phyloP scores from a whole-genome alignment of 768 basidiomycete species.

The Termitomyces sp. region DNA sequence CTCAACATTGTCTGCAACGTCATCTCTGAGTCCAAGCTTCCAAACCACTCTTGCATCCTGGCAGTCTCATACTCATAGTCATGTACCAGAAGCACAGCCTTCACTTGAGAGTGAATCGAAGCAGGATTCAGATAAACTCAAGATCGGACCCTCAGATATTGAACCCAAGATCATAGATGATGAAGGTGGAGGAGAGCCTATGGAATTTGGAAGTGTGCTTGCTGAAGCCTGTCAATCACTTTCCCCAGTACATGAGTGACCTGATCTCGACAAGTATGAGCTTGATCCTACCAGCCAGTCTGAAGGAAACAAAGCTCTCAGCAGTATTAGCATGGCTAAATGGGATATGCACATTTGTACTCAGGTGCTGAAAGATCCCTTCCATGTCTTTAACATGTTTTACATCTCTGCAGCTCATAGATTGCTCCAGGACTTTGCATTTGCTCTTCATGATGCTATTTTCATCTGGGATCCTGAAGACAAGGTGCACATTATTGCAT shows the following conservation, averaged over 20 bases:
- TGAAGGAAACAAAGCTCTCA: too few relatives aligned
- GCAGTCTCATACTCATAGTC: background rate
- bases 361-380: background rate
- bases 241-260: background rate
- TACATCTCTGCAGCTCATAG: background rate
- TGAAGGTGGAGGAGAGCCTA: background rate
- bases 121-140: background rate
- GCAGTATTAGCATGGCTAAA: background rate
- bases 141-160: too few relatives aligned
- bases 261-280: background rate
- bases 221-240: background rate
- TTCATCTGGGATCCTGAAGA: background rate
- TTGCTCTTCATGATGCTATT: background rate
- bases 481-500: background rate
- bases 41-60: background rate
- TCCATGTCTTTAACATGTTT: background rate
- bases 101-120: background rate
- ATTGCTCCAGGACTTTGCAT: background rate
- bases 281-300: background rate
- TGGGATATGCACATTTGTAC: background rate
- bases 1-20: background rate
- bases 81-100: background rate
- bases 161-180: too few relatives aligned
- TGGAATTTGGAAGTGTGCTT: background rate
- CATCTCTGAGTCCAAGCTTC: background rate